Percentiles rank a stretch among this genome's conserved stretches.
These are phyloP conservation scores for Cystobasidiaceae sp. DNA, from an alignment of 1,284 basidiomycete genomes.

Conservation along the genomic window DNA sequence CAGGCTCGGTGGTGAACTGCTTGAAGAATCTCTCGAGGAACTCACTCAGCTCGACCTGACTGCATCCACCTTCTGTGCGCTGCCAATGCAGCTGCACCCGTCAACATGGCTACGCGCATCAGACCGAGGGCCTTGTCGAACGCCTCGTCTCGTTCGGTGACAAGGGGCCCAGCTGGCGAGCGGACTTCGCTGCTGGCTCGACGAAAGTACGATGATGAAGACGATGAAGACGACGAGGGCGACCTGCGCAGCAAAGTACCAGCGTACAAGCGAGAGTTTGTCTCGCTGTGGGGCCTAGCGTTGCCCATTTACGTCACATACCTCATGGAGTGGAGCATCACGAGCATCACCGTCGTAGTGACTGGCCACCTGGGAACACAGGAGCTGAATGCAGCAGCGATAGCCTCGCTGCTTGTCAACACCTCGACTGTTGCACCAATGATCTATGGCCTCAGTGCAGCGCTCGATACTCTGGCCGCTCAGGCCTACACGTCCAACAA, in stretches of 20 bases:
- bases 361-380: constrained; percentile 8
- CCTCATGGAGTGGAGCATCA: constrained; percentile 7
- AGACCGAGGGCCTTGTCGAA: neutral
- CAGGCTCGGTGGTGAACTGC: too few species aligned
- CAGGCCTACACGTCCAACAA: constrained; percentile 13
- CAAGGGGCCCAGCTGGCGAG: neutral
- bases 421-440: constrained; percentile 16
- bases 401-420: constrained; percentile 9
- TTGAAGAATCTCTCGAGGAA: too few species aligned
- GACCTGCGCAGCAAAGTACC: neutral
- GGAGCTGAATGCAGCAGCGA: constrained; percentile 20
- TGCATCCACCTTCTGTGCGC: too few species aligned
- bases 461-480: constrained; percentile 16
- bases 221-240: neutral
- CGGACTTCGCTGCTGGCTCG: neutral
- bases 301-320: constrained; percentile 19
- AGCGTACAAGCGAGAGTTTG: neutral
- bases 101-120: neutral
- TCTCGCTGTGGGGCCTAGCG: neutral
- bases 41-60: too few species aligned
- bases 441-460: constrained; percentile 7
- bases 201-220: neutral
- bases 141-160: neutral
- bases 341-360: constrained; percentile 5
- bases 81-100: neutral